These are phyloP conservation scores for Taphrina wiesneri DNA, from an alignment of 1,139 yeast species.

Conservation along the genomic window DNA sequence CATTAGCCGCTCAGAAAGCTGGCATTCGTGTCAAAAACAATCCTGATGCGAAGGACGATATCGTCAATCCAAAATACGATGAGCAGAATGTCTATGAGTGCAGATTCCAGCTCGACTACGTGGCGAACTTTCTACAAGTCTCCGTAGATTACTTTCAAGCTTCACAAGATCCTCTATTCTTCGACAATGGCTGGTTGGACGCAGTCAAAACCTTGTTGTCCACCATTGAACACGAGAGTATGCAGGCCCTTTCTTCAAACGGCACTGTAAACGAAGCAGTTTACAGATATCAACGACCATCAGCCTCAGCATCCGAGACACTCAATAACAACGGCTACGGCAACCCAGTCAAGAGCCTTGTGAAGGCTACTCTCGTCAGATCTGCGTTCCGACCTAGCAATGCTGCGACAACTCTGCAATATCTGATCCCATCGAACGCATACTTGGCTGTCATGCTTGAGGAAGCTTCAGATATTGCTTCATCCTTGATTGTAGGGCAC, in stretches of 20 bases:
- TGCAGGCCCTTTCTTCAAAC: slow-evolving; percentile 59
- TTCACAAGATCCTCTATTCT: slow-evolving; percentile 56
- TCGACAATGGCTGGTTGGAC: slow-evolving; percentile 58
- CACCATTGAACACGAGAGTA: slow-evolving; percentile 62
- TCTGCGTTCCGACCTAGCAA: slow-evolving; percentile 93
- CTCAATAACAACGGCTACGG: slow-evolving; percentile 76
- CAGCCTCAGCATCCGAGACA: slow-evolving; percentile 71
- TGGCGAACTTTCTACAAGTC: slow-evolving; percentile 77
- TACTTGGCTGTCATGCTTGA: slow-evolving; percentile 67
- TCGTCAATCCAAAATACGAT: slow-evolving; percentile 19
- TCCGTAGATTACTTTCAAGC: slow-evolving; percentile 67
- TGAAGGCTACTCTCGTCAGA: slow-evolving; percentile 67
- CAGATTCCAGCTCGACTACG: slow-evolving; percentile 82
- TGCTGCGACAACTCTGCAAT: slow-evolving; percentile 79
- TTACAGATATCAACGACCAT: slow-evolving; percentile 70
- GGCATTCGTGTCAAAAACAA: neutral
- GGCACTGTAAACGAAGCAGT: slow-evolving; percentile 57
- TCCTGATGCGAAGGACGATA: neutral
- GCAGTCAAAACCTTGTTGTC: slow-evolving; percentile 59
- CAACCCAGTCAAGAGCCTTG: slow-evolving; percentile 64
- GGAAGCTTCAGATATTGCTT: slow-evolving; percentile 33
- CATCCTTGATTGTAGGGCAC: neutral
- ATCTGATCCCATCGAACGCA: slow-evolving; percentile 83
- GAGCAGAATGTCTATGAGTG: slow-evolving; percentile 80
- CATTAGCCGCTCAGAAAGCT: slow-evolving; percentile 12